Evolutionary conservation across 768 basidiomycete genomes (phyloP), one percentile per base, ranked within the genome.

Genomic region (Lentinula sp.): DNA sequence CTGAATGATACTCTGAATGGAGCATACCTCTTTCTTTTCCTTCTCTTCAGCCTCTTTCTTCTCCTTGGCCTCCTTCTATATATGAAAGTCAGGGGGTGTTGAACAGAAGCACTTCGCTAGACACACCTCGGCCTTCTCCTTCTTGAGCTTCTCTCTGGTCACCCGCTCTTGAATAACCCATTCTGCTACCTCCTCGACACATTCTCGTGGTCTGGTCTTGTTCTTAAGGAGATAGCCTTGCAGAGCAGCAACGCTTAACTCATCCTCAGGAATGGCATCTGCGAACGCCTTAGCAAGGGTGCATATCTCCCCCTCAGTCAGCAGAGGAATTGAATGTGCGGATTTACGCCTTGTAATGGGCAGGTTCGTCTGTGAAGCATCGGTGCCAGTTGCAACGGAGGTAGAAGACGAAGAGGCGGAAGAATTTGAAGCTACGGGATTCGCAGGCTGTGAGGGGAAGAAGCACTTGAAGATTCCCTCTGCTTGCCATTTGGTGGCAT

Each of bases 391-490:
- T 66, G 72, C 20, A n/a, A 66, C 20, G 28, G 64, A 62, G 7
- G 63, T 56, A 15, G 66, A 61, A 42, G 70, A 60, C 9, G 66
- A 42, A 23, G 66, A 42, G 20, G 73, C 62, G 58, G 78, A 52
- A 20, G 63, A 62, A 6, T 63, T 58, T 13, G 67, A 61, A 35
- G 69, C 59, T 13, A 65, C 33, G 23, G 66, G 45, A 18, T 73
- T 61, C 57, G 78, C 65, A 2, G 81, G 76, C 64, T 78, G 85
- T 72, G 73, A 87, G 3, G 92, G 91, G 87, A 94, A 94, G 85
- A 94, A 94, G 72, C 90, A 92, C 71, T 92, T 92, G 85, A 93
- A 94, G 70, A 94, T 91, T 56, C 90, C 91, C 73, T 93, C 91
- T 13, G 92, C 92, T 69, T 94, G 92, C 90, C 90, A 93, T 72